phyloP scores from a whole-genome alignment of 805 yeast genomes.

The Ogataea philodendri region DNA sequence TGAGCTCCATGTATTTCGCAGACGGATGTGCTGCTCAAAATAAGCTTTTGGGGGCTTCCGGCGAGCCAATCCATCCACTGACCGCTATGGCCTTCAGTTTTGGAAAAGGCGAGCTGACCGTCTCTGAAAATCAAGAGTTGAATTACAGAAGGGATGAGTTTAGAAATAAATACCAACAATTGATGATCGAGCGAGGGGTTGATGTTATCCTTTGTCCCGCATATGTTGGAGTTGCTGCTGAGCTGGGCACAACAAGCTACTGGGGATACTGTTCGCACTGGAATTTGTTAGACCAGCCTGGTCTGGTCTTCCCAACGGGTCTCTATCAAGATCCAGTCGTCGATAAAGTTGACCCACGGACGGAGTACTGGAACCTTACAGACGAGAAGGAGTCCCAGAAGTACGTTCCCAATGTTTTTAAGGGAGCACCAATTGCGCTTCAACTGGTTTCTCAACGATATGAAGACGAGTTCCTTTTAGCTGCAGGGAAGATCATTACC shows the following conservation, averaged over 20 bases:
- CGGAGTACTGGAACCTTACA: conserved; percentile 47
- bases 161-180: conserved; percentile 49
- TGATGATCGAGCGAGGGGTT: conserved; percentile 48
- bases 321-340: conserved; percentile 51
- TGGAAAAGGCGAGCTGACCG: conserved; percentile 46
- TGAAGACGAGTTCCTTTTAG: conserved; percentile 52
- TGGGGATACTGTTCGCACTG: conserved; percentile 76
- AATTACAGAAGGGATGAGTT: conserved; percentile 50
- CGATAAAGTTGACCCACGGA: conserved; percentile 64
- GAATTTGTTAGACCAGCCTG: conserved; percentile 67
- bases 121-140: conserved; percentile 47
- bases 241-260: conserved; percentile 54
- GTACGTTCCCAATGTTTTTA: conserved; percentile 45
- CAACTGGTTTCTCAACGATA: conserved; percentile 54
- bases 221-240: conserved; percentile 66
- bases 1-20: conserved; percentile 49
- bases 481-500: conserved; percentile 31
- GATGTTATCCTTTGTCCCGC: conserved; percentile 65
- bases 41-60: conserved; percentile 48
- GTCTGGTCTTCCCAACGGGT: conserved; percentile 58
- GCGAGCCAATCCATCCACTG: conserved; percentile 62
- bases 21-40: conserved; percentile 61
- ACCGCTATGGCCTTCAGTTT: conserved; percentile 53
- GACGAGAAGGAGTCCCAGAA: conserved; percentile 47
- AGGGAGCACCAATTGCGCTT: conserved; percentile 54